Evolutionary conservation across 2,329 filamentous ascomycete genomes (phyloP), one percentile per base, ranked within the genome.

Genomic region (Rhexocercosporidium sp.): DNA sequence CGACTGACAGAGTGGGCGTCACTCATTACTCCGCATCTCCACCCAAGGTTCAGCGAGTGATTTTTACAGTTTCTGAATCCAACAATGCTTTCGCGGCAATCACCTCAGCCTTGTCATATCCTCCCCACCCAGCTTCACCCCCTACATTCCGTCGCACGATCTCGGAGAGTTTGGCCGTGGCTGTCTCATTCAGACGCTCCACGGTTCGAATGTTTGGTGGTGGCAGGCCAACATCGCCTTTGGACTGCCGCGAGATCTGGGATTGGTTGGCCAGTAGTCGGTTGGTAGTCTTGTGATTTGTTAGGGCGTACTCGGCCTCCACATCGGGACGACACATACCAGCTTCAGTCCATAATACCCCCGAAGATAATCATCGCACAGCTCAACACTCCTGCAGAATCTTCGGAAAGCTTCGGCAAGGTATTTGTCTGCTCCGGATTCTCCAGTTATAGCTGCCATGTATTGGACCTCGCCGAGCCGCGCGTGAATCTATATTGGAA

Each of bases 301-400:
- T 75, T 69, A 75, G 59, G 34, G 64, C 27, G 18, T 37, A 62
- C 22, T 57, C 59, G 25, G 62, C 66, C 25, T 53, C 20, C 22
- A 29, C 6, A 64, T 29, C 11, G 31, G 25, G 41, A 46, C 44
- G 46, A 22, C 14, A 75, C 86, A 75, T 79, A 94, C 90, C 79
- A 94, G 79, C 78, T 95, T 96, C 67, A 99, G 82, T 7, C 96
- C 96, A 79, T 97, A 98, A 78, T 94, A 97, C 0, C 94, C 96
- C 69, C 96, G 89, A 69, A 98, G 80, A 77, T 97, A 98, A 77
- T 94, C 90, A 74, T 97, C 92, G 76, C 96, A 98, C 62, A 99
- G 86, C 81, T 99, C 96, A 71, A 98, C 88, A 75, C 94, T 96
- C 74, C 96, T 88, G 77, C 91, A 92, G 80, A 97, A 98, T 71